These are phyloP conservation scores for Pistacia vera DNA, from an alignment of 345 rosid genomes.

Conservation along the genomic window DNA sequence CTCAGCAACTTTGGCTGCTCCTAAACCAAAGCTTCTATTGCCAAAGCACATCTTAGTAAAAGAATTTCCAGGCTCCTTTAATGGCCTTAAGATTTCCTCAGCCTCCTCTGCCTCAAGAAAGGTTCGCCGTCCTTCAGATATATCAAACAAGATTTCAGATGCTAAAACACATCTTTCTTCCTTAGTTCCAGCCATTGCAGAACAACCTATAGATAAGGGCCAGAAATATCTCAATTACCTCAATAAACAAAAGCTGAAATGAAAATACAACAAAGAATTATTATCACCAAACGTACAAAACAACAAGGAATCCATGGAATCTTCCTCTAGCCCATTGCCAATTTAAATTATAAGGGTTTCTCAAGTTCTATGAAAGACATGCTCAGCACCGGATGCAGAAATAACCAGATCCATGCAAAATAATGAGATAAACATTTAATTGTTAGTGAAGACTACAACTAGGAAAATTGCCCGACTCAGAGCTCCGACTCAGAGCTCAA, in stretches of 20 bases:
- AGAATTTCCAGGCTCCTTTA: slow-evolving; percentile 68
- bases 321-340: neutral
- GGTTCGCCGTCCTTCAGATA: slow-evolving; percentile 66
- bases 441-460: neutral
- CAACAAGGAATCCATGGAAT: neutral
- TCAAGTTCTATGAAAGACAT: neutral
- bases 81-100: slow-evolving; percentile 68
- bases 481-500: no score
- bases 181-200: slow-evolving; percentile 49
- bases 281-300: neutral
- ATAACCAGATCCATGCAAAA: neutral
- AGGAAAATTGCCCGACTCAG: no score
- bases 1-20: slow-evolving; percentile 76
- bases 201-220: slow-evolving; percentile 24
- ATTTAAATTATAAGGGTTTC: neutral
- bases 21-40: slow-evolving; percentile 82
- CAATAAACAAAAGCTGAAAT: no score
- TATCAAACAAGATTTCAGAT: slow-evolving; percentile 40
- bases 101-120: slow-evolving; percentile 81
- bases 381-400: neutral
- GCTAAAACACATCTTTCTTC: slow-evolving; percentile 13
- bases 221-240: slow-evolving; percentile 1
- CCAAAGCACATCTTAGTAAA: slow-evolving; percentile 87
- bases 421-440: neutral
- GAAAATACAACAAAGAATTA: neutral